These are phyloP conservation scores for Pisolithus orientalis DNA, from an alignment of 768 basidiomycete species.

Conservation along the genomic window DNA sequence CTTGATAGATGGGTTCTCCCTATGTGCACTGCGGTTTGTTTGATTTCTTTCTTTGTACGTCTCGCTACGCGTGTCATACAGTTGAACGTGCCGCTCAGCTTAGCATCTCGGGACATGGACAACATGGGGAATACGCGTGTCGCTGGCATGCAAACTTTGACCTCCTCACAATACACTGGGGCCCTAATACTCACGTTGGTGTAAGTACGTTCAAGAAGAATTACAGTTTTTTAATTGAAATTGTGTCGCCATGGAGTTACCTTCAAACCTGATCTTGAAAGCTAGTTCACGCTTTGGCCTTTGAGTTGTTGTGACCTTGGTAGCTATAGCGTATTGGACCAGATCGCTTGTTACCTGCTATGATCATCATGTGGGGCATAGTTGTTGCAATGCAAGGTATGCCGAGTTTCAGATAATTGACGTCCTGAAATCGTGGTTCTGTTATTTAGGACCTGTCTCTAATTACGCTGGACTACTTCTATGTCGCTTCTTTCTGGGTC, in stretches of 20 bases:
- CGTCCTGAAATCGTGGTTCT: background rate
- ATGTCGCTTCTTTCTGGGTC: constrained; percentile 45
- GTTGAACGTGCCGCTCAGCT: background rate
- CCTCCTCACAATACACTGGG: constrained; percentile 27
- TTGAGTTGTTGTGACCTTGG: background rate
- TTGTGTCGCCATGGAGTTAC: too few species aligned
- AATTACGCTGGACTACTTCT: constrained; percentile 48
- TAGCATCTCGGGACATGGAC: constrained; percentile 23
- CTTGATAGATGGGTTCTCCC: constrained; percentile 44
- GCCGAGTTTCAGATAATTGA: too few species aligned
- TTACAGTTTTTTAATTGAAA: too few species aligned
- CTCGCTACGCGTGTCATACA: background rate
- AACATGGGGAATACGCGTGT: constrained; percentile 56
- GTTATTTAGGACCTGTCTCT: constrained; percentile 38
- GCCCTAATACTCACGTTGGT: constrained; percentile 24
- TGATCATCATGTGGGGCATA: too few species aligned
- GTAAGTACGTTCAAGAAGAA: constrained; percentile 5
- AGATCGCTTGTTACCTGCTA: too few species aligned
- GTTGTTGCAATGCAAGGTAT: background rate
- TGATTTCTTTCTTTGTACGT: constrained; percentile 49
- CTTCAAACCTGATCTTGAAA: too few species aligned
- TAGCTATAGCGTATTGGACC: too few species aligned
- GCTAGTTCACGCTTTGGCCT: too few species aligned
- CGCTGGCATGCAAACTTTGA: constrained; percentile 46
- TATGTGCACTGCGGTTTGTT: constrained; percentile 42